Evolutionary conservation across 164 flowering plant genomes (phyloP).

Genomic region (Euptelea pleiosperma): DNA sequence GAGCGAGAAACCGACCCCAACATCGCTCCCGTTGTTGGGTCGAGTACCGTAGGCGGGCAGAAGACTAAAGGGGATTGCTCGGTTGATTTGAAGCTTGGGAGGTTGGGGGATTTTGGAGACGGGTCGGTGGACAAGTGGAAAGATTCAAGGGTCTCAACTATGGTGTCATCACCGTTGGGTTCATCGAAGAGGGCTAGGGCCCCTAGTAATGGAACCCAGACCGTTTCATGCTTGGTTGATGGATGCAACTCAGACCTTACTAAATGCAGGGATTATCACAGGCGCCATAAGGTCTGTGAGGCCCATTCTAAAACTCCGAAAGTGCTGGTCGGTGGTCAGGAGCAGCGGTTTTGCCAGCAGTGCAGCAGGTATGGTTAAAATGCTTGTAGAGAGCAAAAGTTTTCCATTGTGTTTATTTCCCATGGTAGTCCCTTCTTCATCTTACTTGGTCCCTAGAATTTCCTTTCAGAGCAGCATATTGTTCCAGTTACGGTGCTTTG

Average conservation of each 20-base stretch:
- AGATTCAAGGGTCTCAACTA: constrained; percentile 24
- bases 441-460: neutral
- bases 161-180: constrained; percentile 28
- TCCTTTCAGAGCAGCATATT: neutral
- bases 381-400: neutral
- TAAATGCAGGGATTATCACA: constrained; percentile 72
- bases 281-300: constrained; percentile 87
- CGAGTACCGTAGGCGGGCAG: constrained; percentile 24
- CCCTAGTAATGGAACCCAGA: constrained; percentile 33
- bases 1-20: constrained; percentile 29
- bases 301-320: constrained; percentile 67
- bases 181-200: constrained; percentile 61
- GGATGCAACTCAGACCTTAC: constrained; percentile 77
- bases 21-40: constrained; percentile 23
- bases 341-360: constrained; percentile 85
- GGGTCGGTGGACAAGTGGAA: constrained; percentile 22
- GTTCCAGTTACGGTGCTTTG: neutral
- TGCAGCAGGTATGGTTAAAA: constrained; percentile 61
- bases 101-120: constrained; percentile 33
- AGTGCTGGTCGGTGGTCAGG: constrained; percentile 62
- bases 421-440: neutral
- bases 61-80: constrained; percentile 31
- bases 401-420: neutral
- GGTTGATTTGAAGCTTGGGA: constrained; percentile 63
- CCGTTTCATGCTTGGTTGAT: constrained; percentile 63